A percentile compares a stretch with the other conserved stretches of the same genome.
Evolutionary conservation across 345 rosid genomes (phyloP).

Genomic region (thale cress (Arabidopsis thaliana)): TAIR10.1 NC_003074.8:6023501-6024000

Average conservation of each 20-base stretch:
- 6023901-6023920: constrained; percentile 28
- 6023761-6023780: constrained; percentile 35
- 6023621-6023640: background rate
- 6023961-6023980: constrained; percentile 44
- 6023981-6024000: constrained; percentile 41
- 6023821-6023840: background rate
- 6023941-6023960: constrained; percentile 27
- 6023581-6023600: constrained; percentile 36
- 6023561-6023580: constrained; percentile 32
- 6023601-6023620: constrained; percentile 35
- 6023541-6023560: constrained; percentile 16
- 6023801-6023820: constrained; percentile 33
- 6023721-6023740: background rate
- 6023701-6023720: background rate
- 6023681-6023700: constrained; percentile 20
- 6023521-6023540: constrained; percentile 31
- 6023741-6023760: constrained; percentile 31
- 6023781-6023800: constrained; percentile 43
- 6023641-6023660: constrained; percentile 26
- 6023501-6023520: constrained; percentile 37
- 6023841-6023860: constrained; percentile 33
- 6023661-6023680: constrained; percentile 24
- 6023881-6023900: constrained; percentile 17
- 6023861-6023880: constrained; percentile 27
- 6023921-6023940: constrained; percentile 21